Evolutionary conservation across 257 asterid genomes (phyloP).

Genomic region (Solanum dulcamara): DNA sequence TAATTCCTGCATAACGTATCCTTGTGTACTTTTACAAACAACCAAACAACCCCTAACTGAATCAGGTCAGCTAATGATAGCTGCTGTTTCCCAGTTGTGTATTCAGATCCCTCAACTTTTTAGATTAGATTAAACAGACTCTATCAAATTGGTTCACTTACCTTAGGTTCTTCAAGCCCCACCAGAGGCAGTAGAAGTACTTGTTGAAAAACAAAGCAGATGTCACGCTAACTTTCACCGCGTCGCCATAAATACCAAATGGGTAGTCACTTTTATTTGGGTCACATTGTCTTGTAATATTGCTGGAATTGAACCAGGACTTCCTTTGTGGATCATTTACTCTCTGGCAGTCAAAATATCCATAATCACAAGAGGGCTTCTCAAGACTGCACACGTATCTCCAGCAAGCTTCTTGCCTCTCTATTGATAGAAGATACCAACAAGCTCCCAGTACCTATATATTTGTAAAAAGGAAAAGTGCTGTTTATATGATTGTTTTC

Average conservation of each 20-base stretch:
- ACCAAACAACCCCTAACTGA: background rate
- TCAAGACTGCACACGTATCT: conserved; percentile 48
- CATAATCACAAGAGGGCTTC: conserved; percentile 30
- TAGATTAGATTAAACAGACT: background rate
- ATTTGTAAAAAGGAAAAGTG: background rate
- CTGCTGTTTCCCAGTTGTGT: background rate
- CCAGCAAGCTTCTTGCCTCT: conserved; percentile 97
- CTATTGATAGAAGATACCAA: conserved; percentile 84
- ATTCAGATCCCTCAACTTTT: background rate
- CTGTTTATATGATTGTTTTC: background rate
- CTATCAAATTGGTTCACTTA: background rate
- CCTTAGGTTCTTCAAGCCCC: conserved; percentile 94
- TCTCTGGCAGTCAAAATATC: conserved; percentile 53
- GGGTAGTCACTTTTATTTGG: conserved; percentile 36
- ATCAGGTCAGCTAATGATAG: background rate
- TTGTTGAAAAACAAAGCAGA: conserved; percentile 61
- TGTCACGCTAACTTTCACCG: conserved; percentile 49
- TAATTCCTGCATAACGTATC: background rate
- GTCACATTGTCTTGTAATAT: conserved; percentile 44
- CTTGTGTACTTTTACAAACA: background rate
- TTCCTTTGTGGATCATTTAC: conserved; percentile 27
- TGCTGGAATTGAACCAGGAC: conserved; percentile 56
- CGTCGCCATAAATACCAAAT: conserved; percentile 76
- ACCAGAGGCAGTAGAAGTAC: conserved; percentile 93
- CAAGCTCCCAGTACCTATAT: conserved; percentile 78